Conservation (phyloP, 2,329 filamentous ascomycete species). For the Trichoderma sp. region DNA sequence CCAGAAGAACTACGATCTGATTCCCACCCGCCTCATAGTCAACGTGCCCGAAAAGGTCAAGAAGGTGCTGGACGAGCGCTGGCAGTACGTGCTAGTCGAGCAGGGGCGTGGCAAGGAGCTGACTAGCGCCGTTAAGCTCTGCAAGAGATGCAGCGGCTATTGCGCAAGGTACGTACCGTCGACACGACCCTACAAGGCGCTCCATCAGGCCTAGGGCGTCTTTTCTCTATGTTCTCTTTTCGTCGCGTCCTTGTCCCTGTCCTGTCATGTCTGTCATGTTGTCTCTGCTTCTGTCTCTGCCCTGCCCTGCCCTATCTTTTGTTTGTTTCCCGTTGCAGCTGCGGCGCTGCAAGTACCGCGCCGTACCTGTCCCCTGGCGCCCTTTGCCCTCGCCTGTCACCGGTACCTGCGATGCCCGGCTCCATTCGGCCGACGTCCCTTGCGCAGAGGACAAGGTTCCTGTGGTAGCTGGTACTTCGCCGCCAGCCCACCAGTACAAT, state of each 20-base stretch:
- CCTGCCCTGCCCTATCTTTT: neutral
- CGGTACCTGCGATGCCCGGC: neutral
- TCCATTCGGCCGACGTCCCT: constrained; percentile 10
- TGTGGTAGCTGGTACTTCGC: neutral
- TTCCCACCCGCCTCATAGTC: constrained; percentile 88
- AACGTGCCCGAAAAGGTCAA: constrained; percentile 96
- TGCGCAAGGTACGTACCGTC: constrained; percentile 74
- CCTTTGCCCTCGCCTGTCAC: neutral
- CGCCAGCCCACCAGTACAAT: constrained; percentile 14
- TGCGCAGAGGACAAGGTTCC: neutral
- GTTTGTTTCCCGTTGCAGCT: constrained; percentile 13
- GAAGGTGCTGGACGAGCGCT: constrained; percentile 91
- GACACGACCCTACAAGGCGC: constrained; percentile 26
- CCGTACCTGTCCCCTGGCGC: neutral
- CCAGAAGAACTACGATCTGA: constrained; percentile 95
- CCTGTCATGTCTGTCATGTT: constrained; percentile 15
- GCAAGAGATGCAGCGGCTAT: constrained; percentile 89
- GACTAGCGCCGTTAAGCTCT: constrained; percentile 93
- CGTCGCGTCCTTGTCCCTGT: constrained; percentile 24
- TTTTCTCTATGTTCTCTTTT: neutral
- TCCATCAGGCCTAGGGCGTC: constrained; percentile 16
- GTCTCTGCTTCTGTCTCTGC: constrained; percentile 13
- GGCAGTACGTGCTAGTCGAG: constrained; percentile 95
- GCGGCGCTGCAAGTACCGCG: constrained; percentile 10
- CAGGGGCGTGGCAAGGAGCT: constrained; percentile 92